phyloP scores from a whole-genome alignment of 2,329 filamentous ascomycete genomes.

The Aspergillus intermedius region DNA sequence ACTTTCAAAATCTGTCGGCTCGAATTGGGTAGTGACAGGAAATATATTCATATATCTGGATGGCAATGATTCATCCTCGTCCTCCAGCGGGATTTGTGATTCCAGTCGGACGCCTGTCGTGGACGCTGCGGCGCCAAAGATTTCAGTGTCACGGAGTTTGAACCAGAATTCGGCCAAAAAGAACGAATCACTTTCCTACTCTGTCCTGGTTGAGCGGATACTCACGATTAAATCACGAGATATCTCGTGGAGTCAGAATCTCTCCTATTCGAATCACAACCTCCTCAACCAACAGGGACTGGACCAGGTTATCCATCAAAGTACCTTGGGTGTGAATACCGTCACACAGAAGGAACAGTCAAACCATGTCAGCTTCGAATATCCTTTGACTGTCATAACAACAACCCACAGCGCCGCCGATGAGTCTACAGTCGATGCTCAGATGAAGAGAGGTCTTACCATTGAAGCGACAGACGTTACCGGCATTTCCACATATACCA shows the following conservation, averaged over 20 bases:
- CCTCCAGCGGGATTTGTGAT: neutral
- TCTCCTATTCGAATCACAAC: constrained; percentile 52
- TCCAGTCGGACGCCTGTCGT: constrained; percentile 21
- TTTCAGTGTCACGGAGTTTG: constrained; percentile 40
- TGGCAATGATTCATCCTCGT: constrained; percentile 16
- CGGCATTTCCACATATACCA: constrained; percentile 55
- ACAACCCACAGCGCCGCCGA: constrained; percentile 44
- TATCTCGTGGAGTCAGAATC: constrained; percentile 53
- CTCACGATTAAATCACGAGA: constrained; percentile 48
- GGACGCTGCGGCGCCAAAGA: constrained; percentile 37
- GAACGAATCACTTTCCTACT: constrained; percentile 57
- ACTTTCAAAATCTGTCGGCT: constrained; percentile 53
- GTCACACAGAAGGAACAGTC: constrained; percentile 32
- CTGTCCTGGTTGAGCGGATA: constrained; percentile 49
- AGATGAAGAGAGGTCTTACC: constrained; percentile 45
- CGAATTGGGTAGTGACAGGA: constrained; percentile 68
- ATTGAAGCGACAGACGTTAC: constrained; percentile 35
- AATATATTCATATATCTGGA: constrained; percentile 77
- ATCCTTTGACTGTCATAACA: constrained; percentile 53
- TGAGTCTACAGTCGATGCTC: constrained; percentile 44
- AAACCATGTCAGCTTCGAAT: constrained; percentile 44
- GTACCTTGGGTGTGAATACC: constrained; percentile 41
- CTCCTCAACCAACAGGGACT: constrained; percentile 49
- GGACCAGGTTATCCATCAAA: constrained; percentile 48
- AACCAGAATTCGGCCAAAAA: constrained; percentile 39